Evolutionary conservation across 2,329 filamentous ascomycete genomes (phyloP).

Genomic region (Colletotrichum navitas): DNA sequence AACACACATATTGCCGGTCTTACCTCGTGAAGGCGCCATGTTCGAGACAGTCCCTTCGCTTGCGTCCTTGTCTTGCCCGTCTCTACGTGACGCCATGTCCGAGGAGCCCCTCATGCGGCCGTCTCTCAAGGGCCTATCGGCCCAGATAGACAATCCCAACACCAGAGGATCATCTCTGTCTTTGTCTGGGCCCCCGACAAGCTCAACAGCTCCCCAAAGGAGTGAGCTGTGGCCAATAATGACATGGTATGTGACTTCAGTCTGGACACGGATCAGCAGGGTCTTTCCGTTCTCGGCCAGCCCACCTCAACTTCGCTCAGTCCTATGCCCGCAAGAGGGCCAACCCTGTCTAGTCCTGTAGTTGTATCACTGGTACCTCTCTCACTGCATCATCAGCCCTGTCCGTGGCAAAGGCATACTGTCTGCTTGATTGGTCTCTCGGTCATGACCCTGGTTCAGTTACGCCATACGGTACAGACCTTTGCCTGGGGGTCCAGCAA

Average conservation of each 20-base stretch:
- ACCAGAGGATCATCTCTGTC: slow-evolving; percentile 5
- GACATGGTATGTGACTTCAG: slow-evolving; percentile 39
- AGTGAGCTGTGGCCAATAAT: slow-evolving; percentile 33
- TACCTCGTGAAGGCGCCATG: slow-evolving; percentile 19
- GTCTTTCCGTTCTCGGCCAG: slow-evolving; percentile 41
- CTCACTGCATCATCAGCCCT: slow-evolving; percentile 41
- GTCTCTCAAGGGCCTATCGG: slow-evolving; percentile 8
- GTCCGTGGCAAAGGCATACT: slow-evolving; percentile 31
- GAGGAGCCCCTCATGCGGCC: slow-evolving; percentile 15
- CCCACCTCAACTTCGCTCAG: slow-evolving; percentile 10
- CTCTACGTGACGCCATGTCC: slow-evolving; percentile 14
- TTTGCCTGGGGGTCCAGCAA: slow-evolving; percentile 12
- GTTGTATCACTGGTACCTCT: slow-evolving; percentile 30
- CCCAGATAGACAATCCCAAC: slow-evolving; percentile 6
- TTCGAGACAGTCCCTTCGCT: slow-evolving; percentile 32
- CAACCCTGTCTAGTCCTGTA: slow-evolving; percentile 7
- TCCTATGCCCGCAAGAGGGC: slow-evolving; percentile 17
- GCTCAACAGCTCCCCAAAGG: slow-evolving; percentile 25
- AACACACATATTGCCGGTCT: slow-evolving; percentile 14
- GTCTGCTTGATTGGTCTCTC: slow-evolving; percentile 12
- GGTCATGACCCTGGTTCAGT: slow-evolving; percentile 30
- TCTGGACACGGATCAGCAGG: slow-evolving; percentile 42
- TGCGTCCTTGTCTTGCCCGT: slow-evolving; percentile 28
- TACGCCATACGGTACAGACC: slow-evolving; percentile 41
- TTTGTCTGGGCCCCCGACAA: slow-evolving; percentile 3